phyloP scores from a whole-genome alignment of 1,284 basidiomycete species.

The Kwoniella shivajii region DNA sequence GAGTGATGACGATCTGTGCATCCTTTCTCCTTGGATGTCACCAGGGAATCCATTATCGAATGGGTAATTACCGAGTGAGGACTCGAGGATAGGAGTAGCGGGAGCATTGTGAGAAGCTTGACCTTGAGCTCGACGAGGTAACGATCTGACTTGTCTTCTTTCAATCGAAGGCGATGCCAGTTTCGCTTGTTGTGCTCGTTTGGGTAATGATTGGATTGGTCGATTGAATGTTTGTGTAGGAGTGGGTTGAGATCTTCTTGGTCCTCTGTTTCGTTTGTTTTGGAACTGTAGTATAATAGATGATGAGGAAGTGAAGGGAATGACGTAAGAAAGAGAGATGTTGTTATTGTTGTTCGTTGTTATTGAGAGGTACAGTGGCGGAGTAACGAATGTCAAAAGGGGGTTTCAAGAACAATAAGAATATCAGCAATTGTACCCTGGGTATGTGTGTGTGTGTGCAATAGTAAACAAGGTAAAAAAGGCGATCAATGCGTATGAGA shows the following conservation, averaged over 20 bases:
- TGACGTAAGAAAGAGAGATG: background rate
- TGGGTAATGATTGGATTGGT: conserved; percentile 12
- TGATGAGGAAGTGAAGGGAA: background rate
- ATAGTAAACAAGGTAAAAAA: background rate
- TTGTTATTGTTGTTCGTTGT: background rate
- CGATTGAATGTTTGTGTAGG: background rate
- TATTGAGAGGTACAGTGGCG: background rate
- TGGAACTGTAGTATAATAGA: conserved; percentile 15
- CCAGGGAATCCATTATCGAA: background rate
- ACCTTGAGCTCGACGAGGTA: conserved; percentile 6
- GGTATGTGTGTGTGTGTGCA: conserved; percentile 2
- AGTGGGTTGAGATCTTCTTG: background rate
- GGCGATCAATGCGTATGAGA: background rate
- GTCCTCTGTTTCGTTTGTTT: conserved; percentile 18
- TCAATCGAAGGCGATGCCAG: background rate
- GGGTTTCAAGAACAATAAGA: conserved; percentile 13
- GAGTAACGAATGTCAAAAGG: background rate
- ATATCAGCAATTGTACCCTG: conserved; percentile 8
- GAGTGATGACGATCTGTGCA: conserved; percentile 2
- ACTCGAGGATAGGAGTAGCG: background rate
- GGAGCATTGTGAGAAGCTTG: conserved; percentile 9
- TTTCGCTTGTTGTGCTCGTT: conserved; percentile 9
- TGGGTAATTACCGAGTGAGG: background rate
- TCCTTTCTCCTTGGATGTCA: background rate
- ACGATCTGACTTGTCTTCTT: background rate